Percentiles rank a stretch among this genome's conserved stretches.
These are phyloP conservation scores for Meyerozyma carpophila DNA, from an alignment of 1,139 yeast genomes.

Conservation along the genomic window DNA sequence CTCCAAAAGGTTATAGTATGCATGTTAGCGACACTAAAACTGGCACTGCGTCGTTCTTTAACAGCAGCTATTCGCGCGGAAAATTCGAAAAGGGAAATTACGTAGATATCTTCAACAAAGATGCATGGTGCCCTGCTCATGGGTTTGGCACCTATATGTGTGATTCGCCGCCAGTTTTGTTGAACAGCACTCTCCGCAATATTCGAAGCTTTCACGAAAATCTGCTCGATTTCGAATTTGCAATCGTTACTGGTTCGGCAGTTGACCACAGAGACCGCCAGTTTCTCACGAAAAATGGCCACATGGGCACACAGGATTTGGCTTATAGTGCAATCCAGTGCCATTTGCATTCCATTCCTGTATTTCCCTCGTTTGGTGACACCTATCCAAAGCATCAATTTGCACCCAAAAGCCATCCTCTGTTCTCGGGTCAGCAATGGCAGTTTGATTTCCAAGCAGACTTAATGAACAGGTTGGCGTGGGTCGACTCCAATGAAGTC, in stretches of 20 bases:
- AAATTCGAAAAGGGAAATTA: constrained; percentile 20
- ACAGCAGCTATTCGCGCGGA: constrained; percentile 17
- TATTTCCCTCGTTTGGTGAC: constrained; percentile 25
- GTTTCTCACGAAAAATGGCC: constrained; percentile 12
- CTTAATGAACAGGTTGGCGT: constrained; percentile 27
- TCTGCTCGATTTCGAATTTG: constrained; percentile 18
- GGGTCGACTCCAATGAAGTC: constrained; percentile 31
- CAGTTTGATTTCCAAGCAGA: constrained; percentile 25
- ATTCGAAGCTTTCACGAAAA: constrained; percentile 20
- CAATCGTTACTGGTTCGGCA: constrained; percentile 27
- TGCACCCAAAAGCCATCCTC: constrained; percentile 5
- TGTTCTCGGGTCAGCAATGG: constrained; percentile 14
- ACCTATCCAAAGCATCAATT: constrained; percentile 25
- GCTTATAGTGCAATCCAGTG: constrained; percentile 18
- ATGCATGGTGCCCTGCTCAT: constrained; percentile 23
- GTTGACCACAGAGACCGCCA: constrained; percentile 20
- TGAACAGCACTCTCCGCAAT: constrained; percentile 23
- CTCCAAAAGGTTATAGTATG: constrained; percentile 13
- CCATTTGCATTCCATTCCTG: constrained; percentile 17
- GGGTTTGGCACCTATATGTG: constrained; percentile 28
- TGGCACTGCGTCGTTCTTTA: constrained; percentile 17
- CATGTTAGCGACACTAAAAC: constrained; percentile 10
- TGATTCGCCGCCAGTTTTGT: constrained; percentile 23
- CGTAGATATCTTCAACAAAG: constrained; percentile 14
- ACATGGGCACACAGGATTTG: constrained; percentile 11